Base-by-base conservation (phyloP, 352 stramenopile genomes). In the Pythium sukuiense region DNA sequence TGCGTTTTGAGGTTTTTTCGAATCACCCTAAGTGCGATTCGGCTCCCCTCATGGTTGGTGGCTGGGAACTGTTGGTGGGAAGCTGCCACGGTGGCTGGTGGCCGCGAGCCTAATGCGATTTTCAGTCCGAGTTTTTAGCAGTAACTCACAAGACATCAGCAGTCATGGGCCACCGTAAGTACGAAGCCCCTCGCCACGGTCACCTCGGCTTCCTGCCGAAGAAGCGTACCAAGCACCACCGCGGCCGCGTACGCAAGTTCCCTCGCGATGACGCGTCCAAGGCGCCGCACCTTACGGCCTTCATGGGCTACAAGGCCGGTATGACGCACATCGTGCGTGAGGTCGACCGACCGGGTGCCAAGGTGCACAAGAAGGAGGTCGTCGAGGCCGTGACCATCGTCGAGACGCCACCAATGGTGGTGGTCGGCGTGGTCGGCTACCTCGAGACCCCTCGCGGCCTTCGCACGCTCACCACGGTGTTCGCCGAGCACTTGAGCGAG, bases 271-370 rank as follows among this genome's bases (percentile, higher is more conserved):
- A 99, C 74, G 77, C 89, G 41, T 90, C 91, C 69, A 98, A 98
- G 85, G 85, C 89, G 60, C 85, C 85, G 67, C 98, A 99, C 84
- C 92, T 99, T 37, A 99, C 98, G 53, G 98, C 98, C 67, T 99
- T 99, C 90, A 98, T 99, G 88, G 98, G 93, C 79, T 99, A 99
- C 96, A 99, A 99, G 93, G 98, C 98, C 65, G 98, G 98, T 77
- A 99, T 99, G 98, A 99, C 98, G 65, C 98, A 99, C 91, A 98
- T 99, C 71, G 85, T 99, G 68, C 96, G 98, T 77, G 96, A 98
- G 69, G 96, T 99, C 32, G 97, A 99, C 84, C 95, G 97, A 79
- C 96, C 98, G 27, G 98, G 98, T 72, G 99, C 98, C 53, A 98
- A 99, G 85, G 89, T 99, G 69, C 98, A 99, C 99, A 98, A 99